Evolutionary conservation across 768 basidiomycete species (phyloP).

Genomic region (Tulasnella sp.): DNA sequence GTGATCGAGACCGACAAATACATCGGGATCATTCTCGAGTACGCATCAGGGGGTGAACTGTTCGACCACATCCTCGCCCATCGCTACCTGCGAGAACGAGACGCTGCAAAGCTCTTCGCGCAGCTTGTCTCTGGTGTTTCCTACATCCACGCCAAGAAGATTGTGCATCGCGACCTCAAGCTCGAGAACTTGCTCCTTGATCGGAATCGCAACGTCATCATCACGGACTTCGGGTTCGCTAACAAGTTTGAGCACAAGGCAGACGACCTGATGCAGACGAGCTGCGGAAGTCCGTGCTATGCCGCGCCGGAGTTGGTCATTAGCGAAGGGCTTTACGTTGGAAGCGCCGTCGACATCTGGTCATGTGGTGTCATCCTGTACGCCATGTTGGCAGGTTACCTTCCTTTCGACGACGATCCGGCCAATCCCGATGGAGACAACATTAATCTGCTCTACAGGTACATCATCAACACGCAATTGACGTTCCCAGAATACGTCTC

Average conservation of each 20-base stretch:
- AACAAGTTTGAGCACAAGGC: slow-evolving; percentile 88
- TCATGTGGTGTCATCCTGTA: slow-evolving; percentile 92
- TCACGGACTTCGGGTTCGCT: slow-evolving; percentile 98
- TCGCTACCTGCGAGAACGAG: slow-evolving; percentile 86
- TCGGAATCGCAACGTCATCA: slow-evolving; percentile 94
- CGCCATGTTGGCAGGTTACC: slow-evolving; percentile 92
- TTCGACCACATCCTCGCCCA: slow-evolving; percentile 99
- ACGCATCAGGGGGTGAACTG: slow-evolving; percentile 94
- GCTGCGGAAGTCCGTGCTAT: slow-evolving; percentile 94
- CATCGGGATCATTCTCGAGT: slow-evolving; percentile 98
- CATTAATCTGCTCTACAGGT: slow-evolving; percentile 96
- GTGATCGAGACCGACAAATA: slow-evolving; percentile 99
- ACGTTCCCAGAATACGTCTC: slow-evolving; percentile 97
- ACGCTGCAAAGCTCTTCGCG: slow-evolving; percentile 91
- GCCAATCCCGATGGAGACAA: slow-evolving; percentile 98
- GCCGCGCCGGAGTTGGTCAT: slow-evolving; percentile 98
- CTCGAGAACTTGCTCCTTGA: slow-evolving; percentile 96
- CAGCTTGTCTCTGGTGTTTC: slow-evolving; percentile 97
- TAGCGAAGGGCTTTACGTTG: slow-evolving; percentile 92
- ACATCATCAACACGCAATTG: slow-evolving; percentile 94
- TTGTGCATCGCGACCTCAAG: slow-evolving; percentile 98
- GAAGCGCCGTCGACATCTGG: slow-evolving; percentile 97
- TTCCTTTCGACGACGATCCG: slow-evolving; percentile 99
- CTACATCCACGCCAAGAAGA: slow-evolving; percentile 99
- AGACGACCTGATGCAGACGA: slow-evolving; percentile 97